Percentiles rank a stretch among this genome's conserved stretches.
Conservation (phyloP, 2,329 filamentous ascomycete species). For the Clonostachys rhizophaga region DNA sequence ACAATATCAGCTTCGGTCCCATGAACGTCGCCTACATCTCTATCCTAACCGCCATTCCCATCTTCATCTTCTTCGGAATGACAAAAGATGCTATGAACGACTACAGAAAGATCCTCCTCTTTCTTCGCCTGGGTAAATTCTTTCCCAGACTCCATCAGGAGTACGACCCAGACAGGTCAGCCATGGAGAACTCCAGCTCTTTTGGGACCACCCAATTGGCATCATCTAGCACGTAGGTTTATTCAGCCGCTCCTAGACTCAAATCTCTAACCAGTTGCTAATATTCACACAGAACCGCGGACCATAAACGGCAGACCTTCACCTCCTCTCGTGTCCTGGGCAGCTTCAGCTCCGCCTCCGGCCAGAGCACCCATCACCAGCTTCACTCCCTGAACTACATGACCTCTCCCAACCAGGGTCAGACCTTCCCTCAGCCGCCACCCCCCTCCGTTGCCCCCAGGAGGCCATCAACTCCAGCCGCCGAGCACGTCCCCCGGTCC, state of each 20-base stretch:
- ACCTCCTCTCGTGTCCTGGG: slow-evolving; percentile 9
- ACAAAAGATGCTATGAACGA: slow-evolving; percentile 47
- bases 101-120: slow-evolving; percentile 35
- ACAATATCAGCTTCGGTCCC: slow-evolving; percentile 26
- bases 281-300: slow-evolving; percentile 4
- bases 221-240: neutral
- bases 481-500: neutral
- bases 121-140: slow-evolving; percentile 32
- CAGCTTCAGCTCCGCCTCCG: slow-evolving; percentile 9
- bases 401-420: slow-evolving; percentile 1
- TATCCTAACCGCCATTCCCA: slow-evolving; percentile 37
- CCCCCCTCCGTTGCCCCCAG: neutral
- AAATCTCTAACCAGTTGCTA: neutral
- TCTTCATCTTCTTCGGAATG: slow-evolving; percentile 51
- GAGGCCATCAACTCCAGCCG: slow-evolving; percentile 1
- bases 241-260: no score
- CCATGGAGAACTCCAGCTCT: neutral
- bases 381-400: slow-evolving; percentile 4
- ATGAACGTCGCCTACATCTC: slow-evolving; percentile 44
- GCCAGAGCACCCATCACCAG: neutral
- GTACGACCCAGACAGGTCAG: slow-evolving; percentile 25
- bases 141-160: slow-evolving; percentile 34
- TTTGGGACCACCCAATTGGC: neutral
- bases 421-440: slow-evolving; percentile 2
- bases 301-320: slow-evolving; percentile 11